Conservation (phyloP, 2,329 filamentous ascomycete species). For the Hymenotorrendiella dingleyae region DNA sequence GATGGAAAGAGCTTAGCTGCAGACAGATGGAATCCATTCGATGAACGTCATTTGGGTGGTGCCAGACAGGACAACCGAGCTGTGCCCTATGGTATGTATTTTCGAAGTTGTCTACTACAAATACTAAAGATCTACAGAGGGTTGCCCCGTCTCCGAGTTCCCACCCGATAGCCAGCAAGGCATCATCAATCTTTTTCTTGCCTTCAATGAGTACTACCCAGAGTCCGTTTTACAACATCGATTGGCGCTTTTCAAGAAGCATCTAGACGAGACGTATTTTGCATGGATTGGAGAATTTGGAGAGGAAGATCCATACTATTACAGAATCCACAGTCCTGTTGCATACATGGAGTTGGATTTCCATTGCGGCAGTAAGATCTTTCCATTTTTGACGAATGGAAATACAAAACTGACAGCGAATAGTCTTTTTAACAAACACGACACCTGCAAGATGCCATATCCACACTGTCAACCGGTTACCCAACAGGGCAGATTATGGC, state of each 20-base stretch:
- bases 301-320: constrained; percentile 69
- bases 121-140: constrained; percentile 44
- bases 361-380: constrained; percentile 51
- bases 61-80: constrained; percentile 73
- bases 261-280: constrained; percentile 69
- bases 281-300: constrained; percentile 70
- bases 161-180: constrained; percentile 42
- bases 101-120: constrained; percentile 2
- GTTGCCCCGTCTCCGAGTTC: constrained; percentile 49
- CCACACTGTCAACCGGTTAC: constrained; percentile 65
- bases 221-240: constrained; percentile 45
- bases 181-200: constrained; percentile 52
- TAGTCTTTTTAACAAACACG: constrained; percentile 65
- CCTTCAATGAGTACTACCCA: constrained; percentile 67
- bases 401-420: not conserved
- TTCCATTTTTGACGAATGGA: not conserved
- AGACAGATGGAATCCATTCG: constrained; percentile 73
- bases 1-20: constrained; percentile 31
- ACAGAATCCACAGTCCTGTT: constrained; percentile 69
- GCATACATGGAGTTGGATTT: constrained; percentile 73
- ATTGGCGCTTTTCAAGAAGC: constrained; percentile 46
- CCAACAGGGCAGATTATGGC: constrained; percentile 74
- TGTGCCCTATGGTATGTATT: constrained; percentile 50
- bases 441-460: constrained; percentile 75
- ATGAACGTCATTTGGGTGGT: constrained; percentile 72